Evolutionary conservation across 2,329 filamentous ascomycete genomes (phyloP), one percentile per base, ranked within the genome.

Genomic region (Fusarium sp.): DNA sequence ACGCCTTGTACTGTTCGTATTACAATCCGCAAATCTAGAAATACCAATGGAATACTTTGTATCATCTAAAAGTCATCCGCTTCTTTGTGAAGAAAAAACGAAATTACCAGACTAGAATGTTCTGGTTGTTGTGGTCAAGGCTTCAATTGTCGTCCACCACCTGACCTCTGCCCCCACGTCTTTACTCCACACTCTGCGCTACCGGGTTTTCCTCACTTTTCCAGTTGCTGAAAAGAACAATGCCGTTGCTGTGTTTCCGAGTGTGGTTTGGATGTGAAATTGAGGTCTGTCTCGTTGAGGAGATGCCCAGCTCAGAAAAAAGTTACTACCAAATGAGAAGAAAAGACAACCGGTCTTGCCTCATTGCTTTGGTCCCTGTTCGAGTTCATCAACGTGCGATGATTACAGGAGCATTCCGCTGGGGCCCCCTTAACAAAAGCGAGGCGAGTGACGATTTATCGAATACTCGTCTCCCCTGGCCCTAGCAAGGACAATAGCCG

Each of bases 81-180:
- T 37, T 37, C 35, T 10, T 33, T 33, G 35, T 11, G n/a, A n/a
- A 37, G 9, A 37, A 37, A 35, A 35, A 35, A 35, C 15, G 9
- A 37, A 63, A 63, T 22, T 40, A 44, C 19, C 25, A 47, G 44
- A 40, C 39, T 54, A 46, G 66, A 64, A 56, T 55, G 41, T 54
- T 53, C 35, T 69, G 52, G 61, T 55, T 52, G 33, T 22, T 23
- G 39, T 56, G 56, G 46, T 52, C 57, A 49, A 59, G 60, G 40
- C 56, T 65, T 52, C 27, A 55, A 43, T 46, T 33, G 54, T 39
- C 56, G 54, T 39, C 56, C 46, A 63, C 65, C 66, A 67, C 62
- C 58, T 70, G 67, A 70, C 62, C 67, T 64, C 33, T 50, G 47
- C 67, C 67, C 67, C 67, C 67, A 70, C 67, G 67, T 37, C 33